A percentile compares a stretch with the other conserved stretches of the same genome.
Evolutionary conservation across 768 basidiomycete species (phyloP).

Genomic region (Ephemerocybe angulata): DNA sequence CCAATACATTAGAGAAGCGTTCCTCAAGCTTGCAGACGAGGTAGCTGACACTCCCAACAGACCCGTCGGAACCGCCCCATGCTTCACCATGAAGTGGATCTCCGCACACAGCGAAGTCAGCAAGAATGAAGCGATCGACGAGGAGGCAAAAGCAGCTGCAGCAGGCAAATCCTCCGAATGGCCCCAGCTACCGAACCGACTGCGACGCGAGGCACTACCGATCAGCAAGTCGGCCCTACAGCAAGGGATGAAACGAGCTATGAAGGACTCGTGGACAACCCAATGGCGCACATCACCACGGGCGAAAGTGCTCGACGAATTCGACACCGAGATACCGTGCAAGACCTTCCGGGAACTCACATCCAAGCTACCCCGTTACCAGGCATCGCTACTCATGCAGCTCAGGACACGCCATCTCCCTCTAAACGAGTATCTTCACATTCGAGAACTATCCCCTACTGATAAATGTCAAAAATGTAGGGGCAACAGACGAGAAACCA

Average conservation of each 20-base stretch:
- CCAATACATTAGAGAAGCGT: background rate
- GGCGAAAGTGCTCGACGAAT: background rate
- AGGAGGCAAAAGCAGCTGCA: slow-evolving; percentile 21
- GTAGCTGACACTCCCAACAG: background rate
- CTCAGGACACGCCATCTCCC: slow-evolving; percentile 25
- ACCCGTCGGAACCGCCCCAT: too few species aligned
- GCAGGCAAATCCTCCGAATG: slow-evolving; percentile 7
- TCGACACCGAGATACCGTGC: slow-evolving; percentile 15
- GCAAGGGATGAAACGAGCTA: slow-evolving; percentile 6
- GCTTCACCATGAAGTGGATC: slow-evolving; percentile 20
- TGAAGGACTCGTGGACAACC: slow-evolving; percentile 4
- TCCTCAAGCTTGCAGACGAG: background rate
- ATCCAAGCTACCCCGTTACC: background rate
- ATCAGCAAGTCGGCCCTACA: slow-evolving; percentile 17
- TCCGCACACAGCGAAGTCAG: slow-evolving; percentile 20
- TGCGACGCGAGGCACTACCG: slow-evolving; percentile 4
- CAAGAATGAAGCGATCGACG: slow-evolving; percentile 18
- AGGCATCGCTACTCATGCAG: slow-evolving; percentile 21
- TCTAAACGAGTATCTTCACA: slow-evolving; percentile 18
- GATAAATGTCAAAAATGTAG: slow-evolving; percentile 2
- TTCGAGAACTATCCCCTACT: background rate
- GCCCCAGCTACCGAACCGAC: background rate
- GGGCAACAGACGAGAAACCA: background rate
- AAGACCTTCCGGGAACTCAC: slow-evolving; percentile 5
- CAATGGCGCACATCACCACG: slow-evolving; percentile 11